Evolutionary conservation across 2,329 filamentous ascomycete genomes (phyloP), one percentile per base, ranked within the genome.

Genomic region (Sarocladium kiliense): DNA sequence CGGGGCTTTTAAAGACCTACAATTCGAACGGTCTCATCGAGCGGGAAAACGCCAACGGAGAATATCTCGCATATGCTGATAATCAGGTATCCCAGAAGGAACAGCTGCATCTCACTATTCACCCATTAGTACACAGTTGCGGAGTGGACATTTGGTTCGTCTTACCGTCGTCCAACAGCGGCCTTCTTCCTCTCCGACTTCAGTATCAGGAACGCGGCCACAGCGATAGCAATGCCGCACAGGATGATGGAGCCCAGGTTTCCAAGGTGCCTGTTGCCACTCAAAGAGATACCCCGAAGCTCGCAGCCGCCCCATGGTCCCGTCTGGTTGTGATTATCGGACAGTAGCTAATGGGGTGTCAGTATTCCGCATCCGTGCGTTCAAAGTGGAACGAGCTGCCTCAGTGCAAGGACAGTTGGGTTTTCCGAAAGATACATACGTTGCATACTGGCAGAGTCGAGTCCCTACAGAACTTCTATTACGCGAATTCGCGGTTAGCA

Each of bases 61-160:
- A 99, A 97, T 65, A 99, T 96, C 71, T 97, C 94, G 73, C 92
- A 97, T 65, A 99, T 89, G 64, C 89, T 85, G 58, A 97, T 85
- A 57, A 97, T 73, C 56, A 96, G 87, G 70, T 91, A 99, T 53
- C 88, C 87, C 41, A 89, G 59, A 53, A 99, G 82, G 74, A 99
- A 97, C 32, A 97, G 66, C 78, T 99, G 94, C 83, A 99, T 97
- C 73, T 99, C 94, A 71, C 94, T 96, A 66, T 56, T 55, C 2
- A 3, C 7, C 36, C 5, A 34, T 53, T n/a, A 53, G 34, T 19
- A 36, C 11, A 3, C n/a, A n/a, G 18, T 32, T 30, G 25, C 45
- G 19, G 45, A 10, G 30, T 3, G 11, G 25, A 5, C 27, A 19
- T 34, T 41, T n/a, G 32, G 9, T 12, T 18, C 3, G n/a, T 55